Evolutionary conservation across 2,329 filamentous ascomycete species (phyloP).

Genomic region (Clonostachys rhizophaga): DNA sequence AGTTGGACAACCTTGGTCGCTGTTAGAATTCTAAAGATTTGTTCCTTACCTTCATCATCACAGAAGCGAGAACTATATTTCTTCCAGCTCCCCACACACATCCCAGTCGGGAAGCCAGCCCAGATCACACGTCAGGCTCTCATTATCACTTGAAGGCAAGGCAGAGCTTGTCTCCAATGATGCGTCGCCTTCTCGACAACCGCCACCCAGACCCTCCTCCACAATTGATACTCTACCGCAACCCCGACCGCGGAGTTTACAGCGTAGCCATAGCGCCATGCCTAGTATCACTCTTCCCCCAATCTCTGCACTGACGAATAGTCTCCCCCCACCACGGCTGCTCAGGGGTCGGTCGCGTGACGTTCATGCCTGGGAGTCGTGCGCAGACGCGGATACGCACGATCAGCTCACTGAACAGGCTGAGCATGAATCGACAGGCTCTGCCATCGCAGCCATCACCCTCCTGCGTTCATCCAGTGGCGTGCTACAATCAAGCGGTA

Average conservation of each 20-base stretch:
- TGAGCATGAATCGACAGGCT: constrained; percentile 75
- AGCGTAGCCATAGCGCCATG: constrained; percentile 68
- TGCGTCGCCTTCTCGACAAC: constrained; percentile 56
- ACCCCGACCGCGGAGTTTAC: constrained; percentile 45
- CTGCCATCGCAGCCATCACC: constrained; percentile 76
- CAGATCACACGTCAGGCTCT: constrained; percentile 51
- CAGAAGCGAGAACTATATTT: too few relatives aligned
- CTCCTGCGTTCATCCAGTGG: constrained; percentile 58
- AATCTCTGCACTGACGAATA: constrained; percentile 45
- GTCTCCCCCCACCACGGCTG: constrained; percentile 18
- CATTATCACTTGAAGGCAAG: constrained; percentile 82
- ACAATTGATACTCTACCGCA: constrained; percentile 29
- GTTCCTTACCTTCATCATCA: too few relatives aligned
- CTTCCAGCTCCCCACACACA: not conserved
- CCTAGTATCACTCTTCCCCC: constrained; percentile 46
- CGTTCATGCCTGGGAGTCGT: constrained; percentile 86
- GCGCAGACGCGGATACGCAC: constrained; percentile 74
- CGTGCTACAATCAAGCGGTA: constrained; percentile 43
- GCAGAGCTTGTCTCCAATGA: constrained; percentile 67
- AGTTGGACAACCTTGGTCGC: too few relatives aligned
- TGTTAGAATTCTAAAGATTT: too few relatives aligned
- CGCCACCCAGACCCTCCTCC: constrained; percentile 38
- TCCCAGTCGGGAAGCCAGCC: not conserved
- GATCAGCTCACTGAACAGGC: constrained; percentile 78
- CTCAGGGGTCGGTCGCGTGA: constrained; percentile 74